These are phyloP conservation scores for Sporothrix mexicana DNA, from an alignment of 2,329 filamentous ascomycete genomes.

Conservation along the genomic window DNA sequence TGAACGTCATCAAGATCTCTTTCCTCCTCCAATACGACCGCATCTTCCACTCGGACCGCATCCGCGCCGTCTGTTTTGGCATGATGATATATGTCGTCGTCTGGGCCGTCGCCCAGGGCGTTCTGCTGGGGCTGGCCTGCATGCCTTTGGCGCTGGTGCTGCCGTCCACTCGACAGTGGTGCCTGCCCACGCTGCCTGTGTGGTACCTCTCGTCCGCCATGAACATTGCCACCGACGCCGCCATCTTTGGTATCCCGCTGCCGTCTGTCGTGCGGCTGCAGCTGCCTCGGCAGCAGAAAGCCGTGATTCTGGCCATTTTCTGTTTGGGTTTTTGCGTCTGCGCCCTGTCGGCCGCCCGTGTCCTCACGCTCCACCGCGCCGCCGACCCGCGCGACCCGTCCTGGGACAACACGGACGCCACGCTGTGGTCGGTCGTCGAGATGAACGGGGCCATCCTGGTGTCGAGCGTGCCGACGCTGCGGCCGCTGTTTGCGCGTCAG, in stretches of 20 bases:
- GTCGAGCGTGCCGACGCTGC: not conserved
- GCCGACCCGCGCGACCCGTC: not conserved
- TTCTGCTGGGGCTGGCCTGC: not conserved
- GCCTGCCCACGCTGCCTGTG: not conserved
- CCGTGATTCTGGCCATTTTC: not conserved
- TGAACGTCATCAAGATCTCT: slow-evolving; percentile 45
- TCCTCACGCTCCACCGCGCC: not conserved
- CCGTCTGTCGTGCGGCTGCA: not conserved
- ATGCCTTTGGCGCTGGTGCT: not conserved
- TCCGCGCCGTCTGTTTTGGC: slow-evolving; percentile 40
- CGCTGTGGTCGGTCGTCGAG: not conserved
- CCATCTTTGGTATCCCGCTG: not conserved
- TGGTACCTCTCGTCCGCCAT: not conserved
- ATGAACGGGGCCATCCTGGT: not conserved
- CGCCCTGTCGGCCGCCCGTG: not conserved
- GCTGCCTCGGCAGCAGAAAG: not conserved
- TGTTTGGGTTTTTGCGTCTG: not conserved
- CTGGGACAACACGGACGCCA: slow-evolving; percentile 1
- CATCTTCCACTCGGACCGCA: slow-evolving; percentile 40
- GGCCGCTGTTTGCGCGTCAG: not conserved
- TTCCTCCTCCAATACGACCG: slow-evolving; percentile 46
- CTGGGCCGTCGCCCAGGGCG: slow-evolving; percentile 7
- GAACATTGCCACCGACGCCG: slow-evolving; percentile 12
- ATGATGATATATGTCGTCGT: not conserved
- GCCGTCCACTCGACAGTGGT: not conserved